phyloP scores from a whole-genome alignment of 495 filamentous ascomycete species.

The Aspergillus heteromorphus region DNA sequence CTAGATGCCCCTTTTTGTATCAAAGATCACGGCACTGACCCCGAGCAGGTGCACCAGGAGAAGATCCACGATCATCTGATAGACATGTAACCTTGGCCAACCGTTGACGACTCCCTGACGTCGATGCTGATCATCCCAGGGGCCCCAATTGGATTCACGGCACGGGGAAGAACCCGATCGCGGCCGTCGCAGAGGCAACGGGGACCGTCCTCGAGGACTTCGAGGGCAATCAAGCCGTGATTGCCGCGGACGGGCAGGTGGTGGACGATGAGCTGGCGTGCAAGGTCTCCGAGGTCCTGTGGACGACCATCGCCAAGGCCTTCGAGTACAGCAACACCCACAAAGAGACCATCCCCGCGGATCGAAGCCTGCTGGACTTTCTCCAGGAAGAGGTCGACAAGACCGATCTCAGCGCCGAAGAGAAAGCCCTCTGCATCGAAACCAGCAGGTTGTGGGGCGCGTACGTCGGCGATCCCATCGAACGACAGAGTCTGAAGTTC shows the following conservation, averaged over 20 bases:
- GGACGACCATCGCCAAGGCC: slow-evolving; percentile 73
- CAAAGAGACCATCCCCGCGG: slow-evolving; percentile 55
- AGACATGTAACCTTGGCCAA: slow-evolving; percentile 35
- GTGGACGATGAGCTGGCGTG: slow-evolving; percentile 48
- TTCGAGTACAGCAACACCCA: slow-evolving; percentile 73
- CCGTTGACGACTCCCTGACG: background rate
- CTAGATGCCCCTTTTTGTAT: no score
- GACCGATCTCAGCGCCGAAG: slow-evolving; percentile 47
- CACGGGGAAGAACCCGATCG: slow-evolving; percentile 76
- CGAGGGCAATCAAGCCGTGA: slow-evolving; percentile 51
- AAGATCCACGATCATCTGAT: slow-evolving; percentile 36
- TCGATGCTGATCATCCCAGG: slow-evolving; percentile 31
- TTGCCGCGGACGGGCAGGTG: slow-evolving; percentile 57
- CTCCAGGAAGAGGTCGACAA: slow-evolving; percentile 58
- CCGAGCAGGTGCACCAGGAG: slow-evolving; percentile 34
- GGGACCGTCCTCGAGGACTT: slow-evolving; percentile 52
- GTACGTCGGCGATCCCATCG: slow-evolving; percentile 75
- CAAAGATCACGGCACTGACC: background rate
- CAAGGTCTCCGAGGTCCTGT: slow-evolving; percentile 58
- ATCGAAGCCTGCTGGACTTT: slow-evolving; percentile 72
- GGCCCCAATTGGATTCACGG: slow-evolving; percentile 98
- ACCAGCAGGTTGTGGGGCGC: slow-evolving; percentile 77
- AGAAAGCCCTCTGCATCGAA: slow-evolving; percentile 52
- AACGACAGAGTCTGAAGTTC: slow-evolving; percentile 79
- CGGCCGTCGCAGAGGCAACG: slow-evolving; percentile 67